phyloP scores from a whole-genome alignment of 495 filamentous ascomycete species.

The Tirmania nivea region DNA sequence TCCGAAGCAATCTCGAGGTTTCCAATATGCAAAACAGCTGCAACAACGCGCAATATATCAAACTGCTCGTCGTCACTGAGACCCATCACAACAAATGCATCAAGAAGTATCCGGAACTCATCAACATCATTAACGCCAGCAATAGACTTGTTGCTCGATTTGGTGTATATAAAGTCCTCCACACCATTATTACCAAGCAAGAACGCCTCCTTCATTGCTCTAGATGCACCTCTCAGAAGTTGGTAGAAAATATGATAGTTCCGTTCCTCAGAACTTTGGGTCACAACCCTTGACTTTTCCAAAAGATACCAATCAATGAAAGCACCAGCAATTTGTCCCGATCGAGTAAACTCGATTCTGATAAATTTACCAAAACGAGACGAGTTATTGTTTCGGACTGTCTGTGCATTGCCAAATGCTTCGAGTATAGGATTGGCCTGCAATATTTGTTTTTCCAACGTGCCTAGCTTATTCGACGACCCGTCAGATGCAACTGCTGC shows the following conservation, averaged over 20 bases:
- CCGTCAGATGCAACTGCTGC: constrained; percentile 72
- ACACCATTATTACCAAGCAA: constrained; percentile 49
- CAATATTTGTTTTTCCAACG: constrained; percentile 90
- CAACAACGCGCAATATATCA: constrained; percentile 66
- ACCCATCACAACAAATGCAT: constrained; percentile 87
- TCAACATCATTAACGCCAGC: constrained; percentile 73
- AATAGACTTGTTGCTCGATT: constrained; percentile 75
- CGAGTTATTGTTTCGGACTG: constrained; percentile 94
- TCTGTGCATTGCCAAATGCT: constrained; percentile 96
- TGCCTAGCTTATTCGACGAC: constrained; percentile 16
- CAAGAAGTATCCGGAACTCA: constrained; percentile 75
- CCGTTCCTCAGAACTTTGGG: constrained; percentile 61
- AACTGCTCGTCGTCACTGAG: constrained; percentile 72
- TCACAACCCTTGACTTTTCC: constrained; percentile 90
- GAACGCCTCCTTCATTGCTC: constrained; percentile 47
- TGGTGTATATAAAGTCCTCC: constrained; percentile 78
- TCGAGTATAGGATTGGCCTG: constrained; percentile 95
- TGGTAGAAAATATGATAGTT: constrained; percentile 99
- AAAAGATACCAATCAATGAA: constrained; percentile 98
- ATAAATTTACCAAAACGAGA: constrained; percentile 99
- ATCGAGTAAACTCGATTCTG: constrained; percentile 77
- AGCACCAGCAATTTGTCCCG: constrained; percentile 82
- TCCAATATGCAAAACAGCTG: constrained; percentile 79
- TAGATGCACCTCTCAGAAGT: constrained; percentile 62
- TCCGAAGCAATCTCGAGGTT: constrained; percentile 79